Base-by-base conservation (phyloP, 805 yeast genomes). In the Nadsonia fulvescens region DNA sequence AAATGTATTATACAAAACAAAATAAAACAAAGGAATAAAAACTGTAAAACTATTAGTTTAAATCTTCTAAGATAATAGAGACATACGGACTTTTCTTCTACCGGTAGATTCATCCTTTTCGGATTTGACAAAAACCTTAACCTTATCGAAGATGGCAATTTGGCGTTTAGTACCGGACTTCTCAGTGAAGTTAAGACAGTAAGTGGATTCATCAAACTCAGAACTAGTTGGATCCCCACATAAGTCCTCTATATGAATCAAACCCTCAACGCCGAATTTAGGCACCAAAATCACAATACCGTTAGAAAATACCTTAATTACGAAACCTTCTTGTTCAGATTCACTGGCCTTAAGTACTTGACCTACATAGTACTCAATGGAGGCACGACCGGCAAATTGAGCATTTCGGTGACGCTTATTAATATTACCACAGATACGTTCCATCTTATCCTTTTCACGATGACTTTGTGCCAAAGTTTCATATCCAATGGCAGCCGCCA, bases 301-400 rank as follows among this genome's bases (percentile, higher is more conserved):
- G 47, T 89, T 89, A 34, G 79, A 72, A 48, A 89, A 83, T 15
- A 89, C 89, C 47, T 79, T 77, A 43, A 86, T 82, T 15, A 83
- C 73, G 41, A 79, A 83, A 6, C 96, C 98, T 36, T 79, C 82
- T 46, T 79, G 92, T 9, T 59, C 58, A 18, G 75, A 58, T 43
- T 78, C 82, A 39, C 71, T 72, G 44, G 71, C 72, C 47, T 79
- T 77, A 77, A 89, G 76, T 21, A 86, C 94, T 55, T 89, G 96
- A 6, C 99, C 99, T 25, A 89, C 98, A 44, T 79, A 89, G 53
- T 89, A 89, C 49, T 89, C 98, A 34, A 89, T 79, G 46, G 93
- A 77, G 12, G 98, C 95, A 46, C 99, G 66, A 19, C 98, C 99
- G 2, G 99, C 99, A 58, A 86, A 78, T 53, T 89, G 99, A 0